These are phyloP conservation scores for Delitschia confertaspora DNA, from an alignment of 495 filamentous ascomycete genomes.

Conservation along the genomic window DNA sequence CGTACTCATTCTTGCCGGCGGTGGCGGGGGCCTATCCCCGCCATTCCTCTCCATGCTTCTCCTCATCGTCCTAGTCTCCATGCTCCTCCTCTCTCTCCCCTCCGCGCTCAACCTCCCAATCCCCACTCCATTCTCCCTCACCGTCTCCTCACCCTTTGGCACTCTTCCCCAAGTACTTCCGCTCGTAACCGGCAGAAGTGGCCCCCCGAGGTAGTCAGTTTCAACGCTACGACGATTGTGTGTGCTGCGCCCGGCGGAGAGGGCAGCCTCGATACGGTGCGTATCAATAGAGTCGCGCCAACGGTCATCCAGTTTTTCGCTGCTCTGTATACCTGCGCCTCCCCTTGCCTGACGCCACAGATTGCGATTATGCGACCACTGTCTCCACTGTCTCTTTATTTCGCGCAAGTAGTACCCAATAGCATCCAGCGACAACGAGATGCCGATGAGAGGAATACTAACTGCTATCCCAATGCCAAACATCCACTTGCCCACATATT, in stretches of 20 bases:
- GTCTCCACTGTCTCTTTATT: conserved; percentile 1
- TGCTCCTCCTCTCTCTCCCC: too few relatives aligned
- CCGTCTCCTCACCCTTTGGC: background rate
- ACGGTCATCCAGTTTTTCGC: background rate
- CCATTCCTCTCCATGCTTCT: background rate
- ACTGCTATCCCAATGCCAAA: conserved; percentile 62
- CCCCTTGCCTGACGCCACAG: too few relatives aligned
- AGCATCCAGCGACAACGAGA: conserved; percentile 51
- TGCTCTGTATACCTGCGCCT: background rate
- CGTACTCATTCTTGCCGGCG: conserved; percentile 19
- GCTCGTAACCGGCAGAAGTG: conserved; percentile 16
- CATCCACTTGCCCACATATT: conserved; percentile 54
- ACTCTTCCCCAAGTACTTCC: conserved; percentile 7
- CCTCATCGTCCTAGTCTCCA: background rate
- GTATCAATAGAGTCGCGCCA: conserved; percentile 9
- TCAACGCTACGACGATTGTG: conserved; percentile 2
- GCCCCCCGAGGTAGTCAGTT: background rate
- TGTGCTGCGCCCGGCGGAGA: conserved; percentile 10
- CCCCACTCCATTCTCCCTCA: background rate
- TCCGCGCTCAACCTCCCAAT: background rate
- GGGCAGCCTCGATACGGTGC: conserved; percentile 12
- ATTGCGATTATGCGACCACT: background rate
- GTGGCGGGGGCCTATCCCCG: background rate
- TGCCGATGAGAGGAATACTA: conserved; percentile 50
- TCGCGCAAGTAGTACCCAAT: conserved; percentile 38